Conservation (phyloP, 148 eudicot species). For the Chenopodium album region DNA sequence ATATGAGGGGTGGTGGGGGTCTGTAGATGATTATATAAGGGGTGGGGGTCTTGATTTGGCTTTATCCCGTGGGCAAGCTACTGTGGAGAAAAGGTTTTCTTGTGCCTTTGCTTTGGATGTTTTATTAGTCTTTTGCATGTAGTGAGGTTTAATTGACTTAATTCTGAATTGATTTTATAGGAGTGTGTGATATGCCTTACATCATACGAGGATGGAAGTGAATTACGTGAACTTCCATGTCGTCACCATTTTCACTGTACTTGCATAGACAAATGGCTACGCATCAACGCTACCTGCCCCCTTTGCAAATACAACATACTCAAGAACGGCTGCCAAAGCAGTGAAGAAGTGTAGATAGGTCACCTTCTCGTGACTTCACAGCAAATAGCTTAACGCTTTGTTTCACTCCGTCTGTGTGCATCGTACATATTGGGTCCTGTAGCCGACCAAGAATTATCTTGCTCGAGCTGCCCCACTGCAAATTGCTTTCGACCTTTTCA, state of each 20-base stretch:
- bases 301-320: conserved; percentile 90
- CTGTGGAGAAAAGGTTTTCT: not conserved
- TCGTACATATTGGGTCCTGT: conserved; percentile 25
- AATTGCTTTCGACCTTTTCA: conserved; percentile 15
- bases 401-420: conserved; percentile 19
- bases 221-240: conserved; percentile 88
- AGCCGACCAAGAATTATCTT: conserved; percentile 14
- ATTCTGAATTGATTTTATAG: conserved; percentile 29
- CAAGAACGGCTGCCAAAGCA: conserved; percentile 60
- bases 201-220: conserved; percentile 73
- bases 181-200: conserved; percentile 82
- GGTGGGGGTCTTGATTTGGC: not conserved
- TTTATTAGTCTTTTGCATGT: not conserved
- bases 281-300: conserved; percentile 85
- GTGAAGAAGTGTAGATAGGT: conserved; percentile 56
- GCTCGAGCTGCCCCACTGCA: conserved; percentile 20
- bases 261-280: conserved; percentile 93
- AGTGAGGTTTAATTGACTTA: not conserved
- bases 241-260: conserved; percentile 75
- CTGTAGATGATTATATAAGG: not conserved
- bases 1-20: not conserved
- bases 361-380: not conserved
- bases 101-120: not conserved
- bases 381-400: conserved; percentile 10
- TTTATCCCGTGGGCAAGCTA: not conserved